phyloP scores from a whole-genome alignment of 352 stramenopile genomes.

The Phytophthora tentaculata region DNA sequence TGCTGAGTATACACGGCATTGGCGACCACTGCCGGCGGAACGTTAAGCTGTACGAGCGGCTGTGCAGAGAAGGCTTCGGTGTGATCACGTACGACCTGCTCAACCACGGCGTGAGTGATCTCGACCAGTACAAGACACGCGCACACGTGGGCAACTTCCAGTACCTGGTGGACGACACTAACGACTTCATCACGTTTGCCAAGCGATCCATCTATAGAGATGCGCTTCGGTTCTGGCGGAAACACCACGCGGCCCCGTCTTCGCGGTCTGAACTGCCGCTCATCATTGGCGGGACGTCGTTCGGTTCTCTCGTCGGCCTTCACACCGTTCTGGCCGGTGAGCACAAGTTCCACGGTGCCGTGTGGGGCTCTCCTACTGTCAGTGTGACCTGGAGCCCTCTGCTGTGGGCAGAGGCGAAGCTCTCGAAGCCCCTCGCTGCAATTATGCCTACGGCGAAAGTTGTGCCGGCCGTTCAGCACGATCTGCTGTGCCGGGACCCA shows the following conservation, averaged over 20 bases:
- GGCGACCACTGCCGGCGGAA: constrained; percentile 54
- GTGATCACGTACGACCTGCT: constrained; percentile 60
- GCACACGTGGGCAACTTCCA: constrained; percentile 47
- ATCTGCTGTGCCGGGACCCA: constrained; percentile 48
- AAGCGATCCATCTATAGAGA: constrained; percentile 40
- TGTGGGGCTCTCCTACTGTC: constrained; percentile 43
- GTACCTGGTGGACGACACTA: constrained; percentile 59
- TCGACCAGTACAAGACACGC: constrained; percentile 40
- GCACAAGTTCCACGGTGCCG: constrained; percentile 42
- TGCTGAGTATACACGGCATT: constrained; percentile 56
- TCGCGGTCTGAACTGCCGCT: constrained; percentile 38
- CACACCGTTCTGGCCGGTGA: constrained; percentile 44
- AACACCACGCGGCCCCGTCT: constrained; percentile 10
- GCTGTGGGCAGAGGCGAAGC: constrained; percentile 34
- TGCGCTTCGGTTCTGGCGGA: constrained; percentile 36
- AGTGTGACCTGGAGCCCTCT: constrained; percentile 41
- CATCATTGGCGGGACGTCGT: constrained; percentile 44
- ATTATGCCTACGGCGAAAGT: constrained; percentile 42
- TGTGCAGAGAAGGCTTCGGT: constrained; percentile 51
- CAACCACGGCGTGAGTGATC: constrained; percentile 55
- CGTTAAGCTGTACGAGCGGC: constrained; percentile 47
- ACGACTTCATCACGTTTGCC: constrained; percentile 49
- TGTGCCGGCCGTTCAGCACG: constrained; percentile 40
- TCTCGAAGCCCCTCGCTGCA: constrained; percentile 32
- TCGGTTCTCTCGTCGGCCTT: constrained; percentile 43